These are phyloP conservation scores for Coprinellus micaceus DNA, from an alignment of 768 basidiomycete genomes.

Conservation along the genomic window DNA sequence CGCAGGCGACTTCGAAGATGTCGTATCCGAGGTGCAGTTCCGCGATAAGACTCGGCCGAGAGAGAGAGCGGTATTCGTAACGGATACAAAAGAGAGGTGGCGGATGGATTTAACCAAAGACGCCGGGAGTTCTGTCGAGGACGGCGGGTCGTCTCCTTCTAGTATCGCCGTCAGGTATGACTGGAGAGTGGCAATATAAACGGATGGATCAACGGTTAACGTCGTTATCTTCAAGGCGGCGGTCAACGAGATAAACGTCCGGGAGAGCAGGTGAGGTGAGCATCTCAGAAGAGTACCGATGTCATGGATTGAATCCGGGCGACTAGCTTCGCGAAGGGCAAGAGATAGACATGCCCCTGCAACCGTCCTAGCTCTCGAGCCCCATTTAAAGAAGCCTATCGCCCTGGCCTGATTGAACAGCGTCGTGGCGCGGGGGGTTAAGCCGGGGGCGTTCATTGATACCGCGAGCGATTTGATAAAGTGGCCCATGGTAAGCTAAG, in stretches of 20 bases:
- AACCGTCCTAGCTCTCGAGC: constrained; percentile 62
- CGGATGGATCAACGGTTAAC: constrained; percentile 51
- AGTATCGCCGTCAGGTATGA: constrained; percentile 45
- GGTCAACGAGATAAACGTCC: constrained; percentile 50
- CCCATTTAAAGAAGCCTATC: constrained; percentile 64
- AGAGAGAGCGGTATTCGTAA: constrained; percentile 42
- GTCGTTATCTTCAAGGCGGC: constrained; percentile 53
- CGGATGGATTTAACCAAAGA: constrained; percentile 37
- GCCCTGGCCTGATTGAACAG: constrained; percentile 69
- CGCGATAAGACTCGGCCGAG: constrained; percentile 43
- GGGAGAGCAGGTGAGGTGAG: constrained; percentile 46
- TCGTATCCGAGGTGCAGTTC: constrained; percentile 28
- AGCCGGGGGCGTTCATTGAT: constrained; percentile 55
- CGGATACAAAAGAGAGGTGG: constrained; percentile 37
- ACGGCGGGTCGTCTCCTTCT: constrained; percentile 19
- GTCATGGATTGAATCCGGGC: constrained; percentile 63
- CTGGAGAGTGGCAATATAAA: constrained; percentile 56
- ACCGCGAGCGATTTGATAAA: constrained; percentile 60
- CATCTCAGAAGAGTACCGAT: constrained; percentile 66
- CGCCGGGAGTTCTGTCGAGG: constrained; percentile 28
- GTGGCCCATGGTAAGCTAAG: constrained; percentile 57
- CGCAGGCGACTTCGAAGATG: constrained; percentile 32
- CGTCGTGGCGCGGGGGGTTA: constrained; percentile 60
- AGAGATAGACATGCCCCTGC: constrained; percentile 69
- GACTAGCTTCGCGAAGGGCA: constrained; percentile 67